Conservation (phyloP, 768 basidiomycete species). For the Leucogyrophana mollusca region DNA sequence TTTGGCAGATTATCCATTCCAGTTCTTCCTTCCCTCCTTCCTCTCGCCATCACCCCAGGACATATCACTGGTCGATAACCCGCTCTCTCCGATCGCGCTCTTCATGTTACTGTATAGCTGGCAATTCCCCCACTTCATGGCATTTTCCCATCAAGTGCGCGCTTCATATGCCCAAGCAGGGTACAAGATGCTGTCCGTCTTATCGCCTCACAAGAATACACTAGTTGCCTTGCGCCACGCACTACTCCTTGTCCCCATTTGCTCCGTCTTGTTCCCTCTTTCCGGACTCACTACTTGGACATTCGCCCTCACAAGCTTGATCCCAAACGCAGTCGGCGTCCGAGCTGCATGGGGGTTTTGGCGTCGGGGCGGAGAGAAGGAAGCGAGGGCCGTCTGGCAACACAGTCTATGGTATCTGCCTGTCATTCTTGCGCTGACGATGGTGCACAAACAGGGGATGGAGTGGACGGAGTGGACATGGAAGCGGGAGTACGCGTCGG, state of each 20-base stretch:
- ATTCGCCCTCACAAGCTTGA: conserved; percentile 74
- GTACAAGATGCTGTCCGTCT: conserved; percentile 88
- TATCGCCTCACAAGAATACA: conserved; percentile 76
- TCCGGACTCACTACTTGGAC: conserved; percentile 91
- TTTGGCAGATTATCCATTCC: conserved; percentile 53
- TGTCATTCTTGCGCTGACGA: conserved; percentile 86
- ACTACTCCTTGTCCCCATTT: conserved; percentile 71
- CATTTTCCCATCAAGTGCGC: conserved; percentile 85
- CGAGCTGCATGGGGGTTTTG: conserved; percentile 76
- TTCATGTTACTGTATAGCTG: conserved; percentile 89
- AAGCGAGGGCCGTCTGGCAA: conserved; percentile 77
- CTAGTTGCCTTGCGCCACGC: conserved; percentile 85
- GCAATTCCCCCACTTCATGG: conserved; percentile 99
- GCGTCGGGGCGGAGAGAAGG: conserved; percentile 66
- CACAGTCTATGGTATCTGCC: conserved; percentile 90
- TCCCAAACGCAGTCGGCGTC: conserved; percentile 73
- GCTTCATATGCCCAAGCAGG: conserved; percentile 90
- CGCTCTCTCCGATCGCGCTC: conserved; percentile 76
- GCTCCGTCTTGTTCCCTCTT: conserved; percentile 78
- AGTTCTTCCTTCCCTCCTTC: conserved; percentile 62
- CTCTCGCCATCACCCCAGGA: conserved; percentile 43
- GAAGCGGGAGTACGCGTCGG: neutral
- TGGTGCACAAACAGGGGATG: conserved; percentile 88
- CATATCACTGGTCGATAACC: conserved; percentile 65
- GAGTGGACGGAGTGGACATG: conserved; percentile 72